Evolutionary conservation across 1,139 yeast species (phyloP), one percentile per base, ranked within the genome.

Genomic region (Yamadazyma oceani): DNA sequence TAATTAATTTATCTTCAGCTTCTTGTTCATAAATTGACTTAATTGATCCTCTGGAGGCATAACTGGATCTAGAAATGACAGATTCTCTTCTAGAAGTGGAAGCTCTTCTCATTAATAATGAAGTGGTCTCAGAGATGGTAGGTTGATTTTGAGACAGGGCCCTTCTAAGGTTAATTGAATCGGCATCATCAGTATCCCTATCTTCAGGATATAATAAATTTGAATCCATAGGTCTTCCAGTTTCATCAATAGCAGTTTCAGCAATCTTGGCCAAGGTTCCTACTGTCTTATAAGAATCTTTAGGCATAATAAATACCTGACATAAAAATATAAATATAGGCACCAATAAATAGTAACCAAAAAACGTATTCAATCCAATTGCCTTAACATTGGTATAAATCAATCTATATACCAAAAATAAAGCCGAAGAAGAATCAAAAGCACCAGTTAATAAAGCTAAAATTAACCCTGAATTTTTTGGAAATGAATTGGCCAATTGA

Each of bases 281-380:
- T 29, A 79, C 66, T 0, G 90, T 82, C 54, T 84, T 84, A 61
- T 86, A 86, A 2, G 90, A 80, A 34, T 78, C 75, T 17, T 55
- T 64, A 5, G 97, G 97, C 96, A 90, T 88, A 21, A 89, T 65
- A 27, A 80, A 69, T 7, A 83, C 26, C 58, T 88, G 96, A 49
- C 92, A 85, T 1, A 79, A 31, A 10, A 85, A 61, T 34, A 89
- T 87, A 55, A 87, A 85, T 0, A 78, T 39, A 0, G 97, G 96
- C 3, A 88, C 88, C 5, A 78, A 50, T 53, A 85, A 57, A 54
- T 87, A 92, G 42, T 66, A 56, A 12, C 75, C 61, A 64, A 90
- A 87, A 57, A 90, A 88, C 34, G 60, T 66, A 14, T 69, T 54
- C 6, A 87, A 54, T 3, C 63, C 39, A 15, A 70, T 41, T 36